Conservation (phyloP, 2,329 filamentous ascomycete genomes). For the Amylocarpus encephaloides region DNA sequence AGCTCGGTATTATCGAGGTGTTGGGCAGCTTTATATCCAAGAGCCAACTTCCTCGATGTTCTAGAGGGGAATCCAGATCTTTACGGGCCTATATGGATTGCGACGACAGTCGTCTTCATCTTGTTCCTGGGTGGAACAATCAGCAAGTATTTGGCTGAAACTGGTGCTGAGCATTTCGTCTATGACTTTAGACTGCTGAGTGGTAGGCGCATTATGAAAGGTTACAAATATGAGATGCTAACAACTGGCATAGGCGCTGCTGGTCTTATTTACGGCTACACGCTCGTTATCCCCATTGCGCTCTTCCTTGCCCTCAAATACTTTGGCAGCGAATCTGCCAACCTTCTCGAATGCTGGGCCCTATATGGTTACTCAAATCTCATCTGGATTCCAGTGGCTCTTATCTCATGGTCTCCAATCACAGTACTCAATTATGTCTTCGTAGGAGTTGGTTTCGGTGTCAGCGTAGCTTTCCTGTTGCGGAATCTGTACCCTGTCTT, state of each 20-base stretch:
- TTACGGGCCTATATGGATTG: conserved; percentile 98
- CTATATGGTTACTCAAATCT: conserved; percentile 95
- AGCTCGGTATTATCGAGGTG: conserved; percentile 81
- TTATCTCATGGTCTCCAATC: conserved; percentile 85
- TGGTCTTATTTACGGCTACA: conserved; percentile 93
- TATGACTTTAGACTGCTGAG: conserved; percentile 90
- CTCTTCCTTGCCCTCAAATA: conserved; percentile 88
- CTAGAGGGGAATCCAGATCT: conserved; percentile 94
- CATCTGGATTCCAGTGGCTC: conserved; percentile 91
- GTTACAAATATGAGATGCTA: background rate
- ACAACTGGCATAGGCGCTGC: conserved; percentile 56
- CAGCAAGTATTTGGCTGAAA: conserved; percentile 74
- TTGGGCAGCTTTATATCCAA: conserved; percentile 80
- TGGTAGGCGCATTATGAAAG: conserved; percentile 41
- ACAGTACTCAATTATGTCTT: conserved; percentile 89
- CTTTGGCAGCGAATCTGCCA: conserved; percentile 90
- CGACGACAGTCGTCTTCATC: conserved; percentile 93
- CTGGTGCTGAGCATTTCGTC: conserved; percentile 65
- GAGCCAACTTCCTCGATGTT: conserved; percentile 92
- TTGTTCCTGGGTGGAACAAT: conserved; percentile 94
- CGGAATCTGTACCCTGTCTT: conserved; percentile 87
- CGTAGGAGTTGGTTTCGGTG: conserved; percentile 75
- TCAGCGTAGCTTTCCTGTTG: conserved; percentile 77
- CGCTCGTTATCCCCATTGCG: conserved; percentile 72
- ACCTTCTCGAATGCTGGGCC: conserved; percentile 90